Evolutionary conservation across 306 rosid species (phyloP).

Genomic region (Morella rubra): DNA sequence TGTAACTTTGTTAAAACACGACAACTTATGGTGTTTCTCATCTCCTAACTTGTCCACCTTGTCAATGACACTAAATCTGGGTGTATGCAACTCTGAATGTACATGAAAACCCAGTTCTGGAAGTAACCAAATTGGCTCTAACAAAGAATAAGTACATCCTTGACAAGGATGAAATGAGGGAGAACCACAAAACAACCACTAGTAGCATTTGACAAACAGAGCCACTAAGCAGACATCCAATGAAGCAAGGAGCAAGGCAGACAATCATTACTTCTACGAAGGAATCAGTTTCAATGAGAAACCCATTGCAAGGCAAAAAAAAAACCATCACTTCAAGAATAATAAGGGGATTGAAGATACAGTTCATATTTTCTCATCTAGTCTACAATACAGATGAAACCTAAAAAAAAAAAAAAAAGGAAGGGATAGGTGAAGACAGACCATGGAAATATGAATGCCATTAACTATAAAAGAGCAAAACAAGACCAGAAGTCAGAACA

Average conservation of each 20-base stretch:
- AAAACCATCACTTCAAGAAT: neutral
- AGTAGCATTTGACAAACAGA: neutral
- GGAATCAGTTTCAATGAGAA: neutral
- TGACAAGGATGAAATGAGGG: neutral
- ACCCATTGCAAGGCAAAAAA: neutral
- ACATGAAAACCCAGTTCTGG: neutral
- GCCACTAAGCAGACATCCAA: neutral
- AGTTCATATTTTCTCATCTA: neutral
- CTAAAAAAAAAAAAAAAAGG: neutral
- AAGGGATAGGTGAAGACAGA: neutral
- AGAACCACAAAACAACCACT: neutral
- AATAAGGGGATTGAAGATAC: neutral
- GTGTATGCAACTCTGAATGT: neutral
- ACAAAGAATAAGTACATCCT: neutral
- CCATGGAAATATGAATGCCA: neutral
- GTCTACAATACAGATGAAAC: neutral
- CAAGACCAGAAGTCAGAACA: constrained; percentile 5
- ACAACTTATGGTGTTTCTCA: neutral
- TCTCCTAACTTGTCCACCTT: neutral
- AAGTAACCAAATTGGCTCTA: neutral
- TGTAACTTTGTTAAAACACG: neutral
- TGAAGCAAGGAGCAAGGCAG: neutral
- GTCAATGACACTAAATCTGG: neutral
- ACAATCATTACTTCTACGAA: neutral
- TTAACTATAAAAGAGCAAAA: neutral